Conservation (phyloP, 2,329 filamentous ascomycete genomes). For the Fusarium pseudoanthophilum region DNA sequence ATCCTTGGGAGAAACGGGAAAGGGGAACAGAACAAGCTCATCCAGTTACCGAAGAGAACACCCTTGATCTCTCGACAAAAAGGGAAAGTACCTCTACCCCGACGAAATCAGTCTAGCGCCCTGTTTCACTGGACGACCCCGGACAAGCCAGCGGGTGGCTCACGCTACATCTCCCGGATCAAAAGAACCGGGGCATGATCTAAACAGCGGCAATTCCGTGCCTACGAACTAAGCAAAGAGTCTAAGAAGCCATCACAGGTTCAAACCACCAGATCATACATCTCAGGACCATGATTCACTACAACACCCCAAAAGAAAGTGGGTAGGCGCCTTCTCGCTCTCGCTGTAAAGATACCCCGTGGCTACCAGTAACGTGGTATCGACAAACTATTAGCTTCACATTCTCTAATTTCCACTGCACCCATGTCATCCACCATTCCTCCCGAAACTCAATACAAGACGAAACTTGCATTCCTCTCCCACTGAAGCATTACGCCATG, state of each 20-base stretch:
- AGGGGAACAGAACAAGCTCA: conserved; percentile 15
- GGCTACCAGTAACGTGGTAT: neutral
- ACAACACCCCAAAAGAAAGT: neutral
- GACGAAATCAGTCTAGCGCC: conserved; percentile 29
- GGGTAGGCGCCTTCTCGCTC: neutral
- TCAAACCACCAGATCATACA: conserved; percentile 9
- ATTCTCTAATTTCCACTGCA: conserved; percentile 9
- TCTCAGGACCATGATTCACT: neutral
- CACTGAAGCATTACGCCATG: neutral
- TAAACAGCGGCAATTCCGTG: conserved; percentile 7
- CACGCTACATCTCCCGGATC: conserved; percentile 8
- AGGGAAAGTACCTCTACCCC: conserved; percentile 1
- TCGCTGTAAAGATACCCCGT: conserved; percentile 16
- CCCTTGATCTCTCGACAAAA: conserved; percentile 6
- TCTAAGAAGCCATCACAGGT: conserved; percentile 5
- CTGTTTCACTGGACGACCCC: conserved; percentile 38
- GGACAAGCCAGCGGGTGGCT: conserved; percentile 32
- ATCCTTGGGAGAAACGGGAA: neutral
- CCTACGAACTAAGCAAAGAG: neutral
- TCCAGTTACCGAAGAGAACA: conserved; percentile 4
- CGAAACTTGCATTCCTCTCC: conserved; percentile 19
- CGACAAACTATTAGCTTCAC: neutral
- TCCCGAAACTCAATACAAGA: neutral
- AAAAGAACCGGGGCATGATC: neutral
- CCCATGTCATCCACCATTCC: conserved; percentile 6